Percentiles rank a stretch among this genome's conserved stretches.
Conservation (phyloP, 2,329 filamentous ascomycete species). For the Aureobasidium namibiae region DNA sequence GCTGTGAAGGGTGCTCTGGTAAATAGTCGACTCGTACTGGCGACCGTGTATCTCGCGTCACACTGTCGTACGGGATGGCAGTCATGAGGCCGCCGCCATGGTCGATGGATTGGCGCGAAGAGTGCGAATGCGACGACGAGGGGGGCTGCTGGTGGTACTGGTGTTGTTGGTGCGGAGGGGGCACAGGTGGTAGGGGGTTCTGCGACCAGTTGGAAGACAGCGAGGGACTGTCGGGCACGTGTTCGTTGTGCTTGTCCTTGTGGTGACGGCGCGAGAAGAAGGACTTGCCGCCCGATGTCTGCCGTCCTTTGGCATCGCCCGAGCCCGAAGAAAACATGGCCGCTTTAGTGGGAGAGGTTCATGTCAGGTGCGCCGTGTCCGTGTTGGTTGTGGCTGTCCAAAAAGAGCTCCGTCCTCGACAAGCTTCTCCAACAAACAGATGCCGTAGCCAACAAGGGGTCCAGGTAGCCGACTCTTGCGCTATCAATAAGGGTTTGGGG, state of each 20-base stretch:
- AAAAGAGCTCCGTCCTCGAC: slow-evolving; percentile 4
- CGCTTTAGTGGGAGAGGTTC: slow-evolving; percentile 6
- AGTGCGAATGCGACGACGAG: slow-evolving; percentile 46
- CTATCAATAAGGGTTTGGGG: slow-evolving; percentile 1
- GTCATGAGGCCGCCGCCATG: slow-evolving; percentile 76
- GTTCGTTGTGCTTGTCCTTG: slow-evolving; percentile 62
- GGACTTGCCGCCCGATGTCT: slow-evolving; percentile 71
- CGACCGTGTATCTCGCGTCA: slow-evolving; percentile 56
- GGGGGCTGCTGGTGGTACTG: slow-evolving; percentile 50
- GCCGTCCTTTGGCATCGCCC: slow-evolving; percentile 67
- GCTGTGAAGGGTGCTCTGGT: slow-evolving; percentile 54
- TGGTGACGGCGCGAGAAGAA: slow-evolving; percentile 73
- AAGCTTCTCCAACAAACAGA: neutral
- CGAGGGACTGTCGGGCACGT: slow-evolving; percentile 41
- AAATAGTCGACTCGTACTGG: slow-evolving; percentile 67
- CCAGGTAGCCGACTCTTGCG: neutral
- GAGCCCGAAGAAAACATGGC: slow-evolving; percentile 32
- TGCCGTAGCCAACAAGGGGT: neutral
- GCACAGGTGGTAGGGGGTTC: slow-evolving; percentile 53
- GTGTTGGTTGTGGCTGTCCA: neutral
- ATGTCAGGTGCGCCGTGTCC: slow-evolving; percentile 5
- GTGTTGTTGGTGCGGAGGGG: slow-evolving; percentile 44
- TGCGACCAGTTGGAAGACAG: slow-evolving; percentile 44
- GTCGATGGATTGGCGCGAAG: slow-evolving; percentile 52
- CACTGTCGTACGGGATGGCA: slow-evolving; percentile 76